A percentile compares a stretch with the other conserved stretches of the same genome.
Evolutionary conservation across 2,329 filamentous ascomycete species (phyloP).

Genomic region (Arachnomyces sp.): DNA sequence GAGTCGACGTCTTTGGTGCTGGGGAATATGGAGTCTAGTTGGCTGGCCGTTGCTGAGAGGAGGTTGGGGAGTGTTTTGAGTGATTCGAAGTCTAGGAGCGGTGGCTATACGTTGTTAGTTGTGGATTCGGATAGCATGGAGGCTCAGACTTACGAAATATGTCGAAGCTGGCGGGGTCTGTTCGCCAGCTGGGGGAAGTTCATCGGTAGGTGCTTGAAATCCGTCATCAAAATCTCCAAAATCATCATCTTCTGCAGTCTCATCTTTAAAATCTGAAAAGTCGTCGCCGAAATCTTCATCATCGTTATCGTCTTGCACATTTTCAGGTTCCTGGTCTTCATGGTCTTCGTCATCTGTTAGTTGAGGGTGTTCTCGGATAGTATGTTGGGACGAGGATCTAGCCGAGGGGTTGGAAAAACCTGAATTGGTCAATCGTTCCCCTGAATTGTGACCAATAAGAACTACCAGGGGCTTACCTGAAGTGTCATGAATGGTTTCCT

Average conservation of each 20-base stretch:
- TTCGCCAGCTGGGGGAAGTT: conserved; percentile 13
- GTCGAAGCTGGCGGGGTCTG: conserved; percentile 25
- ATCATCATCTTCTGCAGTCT: conserved; percentile 43
- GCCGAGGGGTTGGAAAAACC: conserved; percentile 46
- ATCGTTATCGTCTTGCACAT: conserved; percentile 34
- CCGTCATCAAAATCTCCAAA: conserved; percentile 60
- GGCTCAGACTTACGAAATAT: conserved; percentile 35
- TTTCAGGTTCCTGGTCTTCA: conserved; percentile 49
- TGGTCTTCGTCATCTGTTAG: conserved; percentile 42
- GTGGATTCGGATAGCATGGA: conserved; percentile 4
- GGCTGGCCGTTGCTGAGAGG: conserved; percentile 27
- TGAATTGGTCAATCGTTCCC: conserved; percentile 54
- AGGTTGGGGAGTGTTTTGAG: conserved; percentile 40
- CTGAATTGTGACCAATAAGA: conserved; percentile 29
- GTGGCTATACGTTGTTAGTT: conserved; percentile 20
- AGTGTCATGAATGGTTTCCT: conserved; percentile 36
- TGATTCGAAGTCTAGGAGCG: conserved; percentile 46
- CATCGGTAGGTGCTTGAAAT: conserved; percentile 42
- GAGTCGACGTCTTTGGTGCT: conserved; percentile 28
- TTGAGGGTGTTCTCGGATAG: conserved; percentile 28
- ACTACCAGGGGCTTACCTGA: conserved; percentile 48
- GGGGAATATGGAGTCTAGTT: conserved; percentile 39
- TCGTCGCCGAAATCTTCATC: conserved; percentile 62
- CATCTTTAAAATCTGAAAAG: conserved; percentile 46
- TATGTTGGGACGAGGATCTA: conserved; percentile 40